Base-by-base conservation (phyloP, 2,329 filamentous ascomycete genomes). In the Podosphaera xanthii region DNA sequence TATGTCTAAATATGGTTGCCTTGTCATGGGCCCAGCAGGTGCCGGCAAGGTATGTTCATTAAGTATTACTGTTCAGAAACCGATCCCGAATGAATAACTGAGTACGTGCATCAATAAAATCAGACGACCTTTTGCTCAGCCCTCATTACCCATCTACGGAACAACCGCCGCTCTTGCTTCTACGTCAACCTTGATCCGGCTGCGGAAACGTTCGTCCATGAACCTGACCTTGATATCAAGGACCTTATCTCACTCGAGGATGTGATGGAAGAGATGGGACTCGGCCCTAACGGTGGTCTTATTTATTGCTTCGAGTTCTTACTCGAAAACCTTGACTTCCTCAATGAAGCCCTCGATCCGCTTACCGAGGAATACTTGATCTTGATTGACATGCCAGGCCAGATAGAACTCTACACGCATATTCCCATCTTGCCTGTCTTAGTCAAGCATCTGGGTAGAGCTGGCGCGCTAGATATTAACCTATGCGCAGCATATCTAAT, bases 101-200 rank as follows among this genome's bases (percentile, higher is more conserved):
- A 40, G 36, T 9, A 54, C 38, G 53, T n/a, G 46, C 57, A 58
- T 12, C 50, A 48, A 60, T 31, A 55, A 8, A 35, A 60, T 9
- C 64, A 88, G 80, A 94, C 90, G 35, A 98, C 92, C 62, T 98
- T 98, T 72, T 96, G 89, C 76, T 84, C 87, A 60, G 82, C 88
- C 65, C 79, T 98, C 66, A 96, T 97, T 70, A 89, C 92, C 61
- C 88, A 97, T 69, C 83, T 97, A 34, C 83, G 87, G 66, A 86
- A 89, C 69, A 90, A 87, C 72, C 86, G 87, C 59, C 86, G 90
- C n/a, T 94, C 89, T 57, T 87, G 86, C 72, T 95, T 94, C 77
- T 98, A 97, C 73, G 85, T 98, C 70, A 98, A 98, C 73, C 87
- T 98, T 67, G 92, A 98, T 71, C 92, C 92, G 5, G 92, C 92